A percentile compares a stretch with the other conserved stretches of the same genome.
Evolutionary conservation across 208 protist species (phyloP).

Genomic region (Crithidia sp.): DNA sequence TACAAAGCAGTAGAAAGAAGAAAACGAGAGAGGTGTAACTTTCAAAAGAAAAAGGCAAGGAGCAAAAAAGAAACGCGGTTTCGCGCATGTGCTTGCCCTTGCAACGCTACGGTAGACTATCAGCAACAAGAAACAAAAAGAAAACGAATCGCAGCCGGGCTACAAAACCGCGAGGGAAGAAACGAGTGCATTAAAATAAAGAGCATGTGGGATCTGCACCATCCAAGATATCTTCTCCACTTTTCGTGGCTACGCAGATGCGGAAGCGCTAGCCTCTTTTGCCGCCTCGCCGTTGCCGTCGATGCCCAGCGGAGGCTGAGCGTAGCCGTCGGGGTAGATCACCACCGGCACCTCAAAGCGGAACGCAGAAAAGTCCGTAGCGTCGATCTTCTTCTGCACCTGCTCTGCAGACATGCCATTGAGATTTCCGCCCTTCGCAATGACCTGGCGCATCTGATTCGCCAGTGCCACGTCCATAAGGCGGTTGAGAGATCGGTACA

Average conservation of each 20-base stretch:
- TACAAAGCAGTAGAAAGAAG: slow-evolving; percentile 30
- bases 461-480: slow-evolving; percentile 88
- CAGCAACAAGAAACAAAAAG: neutral
- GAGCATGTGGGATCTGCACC: too few species aligned
- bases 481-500: slow-evolving; percentile 82
- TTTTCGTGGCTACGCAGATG: slow-evolving; percentile 6
- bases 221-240: too few species aligned
- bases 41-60: neutral
- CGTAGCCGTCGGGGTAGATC: slow-evolving; percentile 77
- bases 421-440: slow-evolving; percentile 37
- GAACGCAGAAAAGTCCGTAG: slow-evolving; percentile 65
- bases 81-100: neutral
- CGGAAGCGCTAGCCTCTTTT: neutral
- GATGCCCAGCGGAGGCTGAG: slow-evolving; percentile 64
- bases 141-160: neutral
- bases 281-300: slow-evolving; percentile 36
- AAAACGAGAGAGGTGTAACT: slow-evolving; percentile 14
- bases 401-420: slow-evolving; percentile 47
- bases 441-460: slow-evolving; percentile 58
- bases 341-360: slow-evolving; percentile 74
- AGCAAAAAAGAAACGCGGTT: neutral
- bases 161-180: neutral
- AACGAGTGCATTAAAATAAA: too few species aligned
- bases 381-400: slow-evolving; percentile 58
- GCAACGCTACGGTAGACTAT: neutral